These are phyloP conservation scores for Aaosphaeria arxii DNA, from an alignment of 2,329 filamentous ascomycete species.

Conservation along the genomic window DNA sequence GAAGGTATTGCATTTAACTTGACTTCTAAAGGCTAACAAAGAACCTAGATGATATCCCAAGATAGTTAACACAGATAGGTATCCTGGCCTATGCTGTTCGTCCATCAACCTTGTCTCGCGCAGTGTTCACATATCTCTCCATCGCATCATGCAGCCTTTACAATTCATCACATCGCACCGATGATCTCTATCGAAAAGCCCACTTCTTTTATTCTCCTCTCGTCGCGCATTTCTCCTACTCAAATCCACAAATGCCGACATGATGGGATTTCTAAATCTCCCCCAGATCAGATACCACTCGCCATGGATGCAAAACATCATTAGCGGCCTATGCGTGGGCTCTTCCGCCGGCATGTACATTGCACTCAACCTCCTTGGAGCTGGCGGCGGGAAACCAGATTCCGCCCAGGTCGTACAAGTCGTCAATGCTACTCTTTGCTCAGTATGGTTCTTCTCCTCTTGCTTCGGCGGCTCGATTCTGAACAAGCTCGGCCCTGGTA, in stretches of 20 bases:
- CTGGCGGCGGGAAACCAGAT: conserved; percentile 24
- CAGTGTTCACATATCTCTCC: too few relatives aligned
- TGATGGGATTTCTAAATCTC: conserved; percentile 20
- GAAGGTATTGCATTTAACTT: too few relatives aligned
- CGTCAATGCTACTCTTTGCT: conserved; percentile 30
- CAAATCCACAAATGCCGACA: conserved; percentile 1
- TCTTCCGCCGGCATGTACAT: conserved; percentile 29
- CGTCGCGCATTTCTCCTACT: too few relatives aligned
- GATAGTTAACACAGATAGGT: too few relatives aligned
- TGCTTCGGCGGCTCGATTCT: conserved; percentile 30
- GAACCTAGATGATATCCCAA: too few relatives aligned
- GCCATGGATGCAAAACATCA: conserved; percentile 30
- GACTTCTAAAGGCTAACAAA: too few relatives aligned
- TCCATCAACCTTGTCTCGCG: too few relatives aligned
- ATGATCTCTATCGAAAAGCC: too few relatives aligned
- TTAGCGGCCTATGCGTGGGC: conserved; percentile 27
- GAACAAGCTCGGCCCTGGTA: conserved; percentile 27
- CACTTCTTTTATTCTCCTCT: too few relatives aligned
- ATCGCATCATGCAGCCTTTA: too few relatives aligned
- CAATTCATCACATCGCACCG: too few relatives aligned
- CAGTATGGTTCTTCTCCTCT: conserved; percentile 32
- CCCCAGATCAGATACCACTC: conserved; percentile 26
- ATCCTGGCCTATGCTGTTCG: too few relatives aligned
- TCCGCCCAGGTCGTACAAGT: conserved; percentile 31
- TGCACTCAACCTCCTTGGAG: conserved; percentile 27